Base-by-base conservation (phyloP, 2,329 filamentous ascomycete genomes). In the Akanthomyces dipterigenus region DNA sequence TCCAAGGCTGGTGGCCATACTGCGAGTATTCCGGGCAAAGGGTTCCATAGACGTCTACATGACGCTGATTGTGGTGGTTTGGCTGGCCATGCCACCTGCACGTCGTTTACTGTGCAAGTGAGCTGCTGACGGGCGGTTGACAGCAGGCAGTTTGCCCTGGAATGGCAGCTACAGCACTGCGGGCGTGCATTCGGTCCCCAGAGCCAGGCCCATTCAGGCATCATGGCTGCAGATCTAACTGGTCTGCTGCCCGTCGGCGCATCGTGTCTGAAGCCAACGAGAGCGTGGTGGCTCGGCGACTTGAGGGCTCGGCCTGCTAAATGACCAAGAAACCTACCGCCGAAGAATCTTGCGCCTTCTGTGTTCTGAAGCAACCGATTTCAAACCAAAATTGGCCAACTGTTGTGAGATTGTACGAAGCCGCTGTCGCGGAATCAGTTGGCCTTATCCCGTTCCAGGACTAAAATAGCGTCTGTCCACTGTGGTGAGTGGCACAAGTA, bases 351-450 rank as follows among this genome's bases (percentile, higher is more conserved):
- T 34, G 56, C 14, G 46, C 34, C 7, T 22, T 57, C 43, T 34
- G 24, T 4, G 22, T 42, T 51, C 34, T 40, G 45, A n/a, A 50
- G 31, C 11, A 58, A 26, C 42, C n/a, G 42, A 48, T 36, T 56
- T 40, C 16, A 20, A 20, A 31, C 9, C 34, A 34, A 12, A 28
- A 14, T 18, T 26, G 18, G 31, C 31, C 45, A 49, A 22, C 2
- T n/a, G 6, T 36, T 59, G 46, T 59, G 46, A 59, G 56, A 51
- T 43, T 51, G 56, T 43, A 59, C 56, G 56, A 51, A 49, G 55
- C 36, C 31, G n/a, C 42, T 11, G 26, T 34, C 22, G 24, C 26
- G 28, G 24, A 48, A 58, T 49, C 24, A 16, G 8, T 51, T 43
- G 43, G 42, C 28, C 55, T 40, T 38, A 16, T 36, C 56, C 46